Evolutionary conservation across 1,139 yeast genomes (phyloP).

Genomic region (Yamadazyma kanchanaburiensis): DNA sequence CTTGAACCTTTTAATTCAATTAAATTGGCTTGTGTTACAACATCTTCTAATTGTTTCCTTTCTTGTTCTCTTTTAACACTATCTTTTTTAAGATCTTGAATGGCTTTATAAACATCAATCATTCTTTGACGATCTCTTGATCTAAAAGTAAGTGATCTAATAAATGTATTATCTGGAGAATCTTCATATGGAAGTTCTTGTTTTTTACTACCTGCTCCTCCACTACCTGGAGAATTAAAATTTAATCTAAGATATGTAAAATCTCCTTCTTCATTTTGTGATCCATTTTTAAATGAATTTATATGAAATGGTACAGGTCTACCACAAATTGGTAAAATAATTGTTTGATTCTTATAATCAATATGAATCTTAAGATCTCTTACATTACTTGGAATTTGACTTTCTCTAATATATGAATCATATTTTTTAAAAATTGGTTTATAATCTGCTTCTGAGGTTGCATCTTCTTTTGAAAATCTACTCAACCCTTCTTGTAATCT

Average conservation of each 20-base stretch:
- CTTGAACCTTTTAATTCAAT: conserved; percentile 76
- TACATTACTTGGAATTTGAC: conserved; percentile 82
- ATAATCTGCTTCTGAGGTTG: conserved; percentile 59
- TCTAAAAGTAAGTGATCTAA: conserved; percentile 84
- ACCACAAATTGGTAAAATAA: conserved; percentile 87
- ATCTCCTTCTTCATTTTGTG: conserved; percentile 95
- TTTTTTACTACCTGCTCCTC: conserved; percentile 65
- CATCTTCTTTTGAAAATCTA: conserved; percentile 74
- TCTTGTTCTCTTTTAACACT: conserved; percentile 89
- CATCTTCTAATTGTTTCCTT: conserved; percentile 90
- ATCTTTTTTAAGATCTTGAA: conserved; percentile 89
- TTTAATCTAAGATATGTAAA: conserved; percentile 86
- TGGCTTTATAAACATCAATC: conserved; percentile 86
- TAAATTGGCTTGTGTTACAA: conserved; percentile 86
- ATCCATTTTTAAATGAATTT: conserved; percentile 89
- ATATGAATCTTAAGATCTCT: conserved; percentile 84
- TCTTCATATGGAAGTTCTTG: conserved; percentile 90
- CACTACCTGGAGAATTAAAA: conserved; percentile 90
- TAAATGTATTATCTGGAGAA: conserved; percentile 77
- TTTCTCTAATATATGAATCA: conserved; percentile 90
- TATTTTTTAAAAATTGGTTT: conserved; percentile 83
- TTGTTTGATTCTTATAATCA: conserved; percentile 84
- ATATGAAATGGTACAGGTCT: conserved; percentile 98
- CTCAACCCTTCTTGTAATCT: conserved; percentile 83
- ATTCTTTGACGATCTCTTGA: conserved; percentile 90